phyloP scores from a whole-genome alignment of 2,329 filamentous ascomycete genomes.

The Knufia petricola region DNA sequence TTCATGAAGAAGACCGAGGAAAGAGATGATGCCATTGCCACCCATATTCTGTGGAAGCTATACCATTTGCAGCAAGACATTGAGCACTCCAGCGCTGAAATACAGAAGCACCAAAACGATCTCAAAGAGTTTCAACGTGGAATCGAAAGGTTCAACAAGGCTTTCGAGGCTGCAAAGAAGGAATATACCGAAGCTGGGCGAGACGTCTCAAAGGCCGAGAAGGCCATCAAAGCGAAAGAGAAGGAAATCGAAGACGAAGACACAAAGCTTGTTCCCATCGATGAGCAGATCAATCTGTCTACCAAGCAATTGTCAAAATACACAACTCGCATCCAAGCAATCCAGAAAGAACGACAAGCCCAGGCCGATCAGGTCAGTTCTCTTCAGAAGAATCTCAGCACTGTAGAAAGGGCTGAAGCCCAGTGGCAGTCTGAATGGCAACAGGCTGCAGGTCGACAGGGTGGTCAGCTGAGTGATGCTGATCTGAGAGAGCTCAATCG shows the following conservation, averaged over 20 bases:
- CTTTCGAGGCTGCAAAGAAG: conserved; percentile 69
- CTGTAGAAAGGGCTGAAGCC: conserved; percentile 78
- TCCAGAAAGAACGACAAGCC: conserved; percentile 65
- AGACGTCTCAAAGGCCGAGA: conserved; percentile 72
- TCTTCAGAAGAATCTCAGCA: conserved; percentile 67
- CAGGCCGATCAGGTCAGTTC: conserved; percentile 61
- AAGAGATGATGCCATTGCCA: conserved; percentile 81
- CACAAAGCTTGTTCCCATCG: conserved; percentile 75
- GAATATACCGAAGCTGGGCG: conserved; percentile 70
- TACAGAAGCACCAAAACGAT: conserved; percentile 88
- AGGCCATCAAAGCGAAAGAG: conserved; percentile 74
- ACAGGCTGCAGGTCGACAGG: conserved; percentile 74
- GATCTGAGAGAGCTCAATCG: conserved; percentile 85
- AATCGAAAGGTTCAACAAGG: conserved; percentile 71
- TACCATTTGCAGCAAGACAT: conserved; percentile 92
- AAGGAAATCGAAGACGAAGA: conserved; percentile 78
- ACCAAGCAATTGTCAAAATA: conserved; percentile 60
- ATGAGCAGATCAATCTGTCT: conserved; percentile 81
- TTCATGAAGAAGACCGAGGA: conserved; percentile 87
- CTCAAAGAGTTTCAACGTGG: conserved; percentile 85
- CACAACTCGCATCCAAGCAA: conserved; percentile 56
- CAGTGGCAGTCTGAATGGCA: conserved; percentile 83
- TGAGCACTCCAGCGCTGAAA: conserved; percentile 80
- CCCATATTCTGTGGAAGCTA: conserved; percentile 91
- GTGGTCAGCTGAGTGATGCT: conserved; percentile 71